Conservation (phyloP, 2,329 filamentous ascomycete genomes). For the Epichloe elymi region DNA sequence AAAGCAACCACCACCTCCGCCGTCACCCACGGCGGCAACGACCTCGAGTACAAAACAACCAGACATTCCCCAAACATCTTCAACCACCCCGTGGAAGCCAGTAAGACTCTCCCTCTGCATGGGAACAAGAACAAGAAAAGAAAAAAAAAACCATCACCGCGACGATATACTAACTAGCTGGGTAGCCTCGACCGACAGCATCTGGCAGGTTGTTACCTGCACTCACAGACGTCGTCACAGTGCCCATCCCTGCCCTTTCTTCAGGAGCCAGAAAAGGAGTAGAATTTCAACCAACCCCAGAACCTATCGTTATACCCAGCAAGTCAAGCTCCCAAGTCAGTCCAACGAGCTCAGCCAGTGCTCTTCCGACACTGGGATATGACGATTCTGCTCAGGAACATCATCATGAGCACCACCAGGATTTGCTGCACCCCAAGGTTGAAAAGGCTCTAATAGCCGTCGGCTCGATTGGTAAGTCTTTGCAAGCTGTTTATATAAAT, state of each 20-base stretch:
- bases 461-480: constrained; percentile 10
- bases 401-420: constrained; percentile 1
- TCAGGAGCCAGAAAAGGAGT: constrained; percentile 5
- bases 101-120: neutral
- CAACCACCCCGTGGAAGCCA: neutral
- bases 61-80: neutral
- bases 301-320: neutral
- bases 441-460: constrained; percentile 11
- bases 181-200: neutral
- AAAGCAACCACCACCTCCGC: neutral
- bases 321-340: neutral
- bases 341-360: neutral
- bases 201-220: neutral
- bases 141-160: neutral
- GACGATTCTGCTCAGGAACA: neutral
- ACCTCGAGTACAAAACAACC: neutral
- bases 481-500: neutral
- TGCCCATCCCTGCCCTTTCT: constrained; percentile 1
- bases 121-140: neutral
- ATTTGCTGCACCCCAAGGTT: constrained; percentile 1
- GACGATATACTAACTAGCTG: neutral
- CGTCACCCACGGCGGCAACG: neutral
- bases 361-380: neutral
- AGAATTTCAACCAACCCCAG: neutral
- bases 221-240: constrained; percentile 1